Base-by-base conservation (phyloP, 805 yeast species). In the Ogataea methanolica region DNA sequence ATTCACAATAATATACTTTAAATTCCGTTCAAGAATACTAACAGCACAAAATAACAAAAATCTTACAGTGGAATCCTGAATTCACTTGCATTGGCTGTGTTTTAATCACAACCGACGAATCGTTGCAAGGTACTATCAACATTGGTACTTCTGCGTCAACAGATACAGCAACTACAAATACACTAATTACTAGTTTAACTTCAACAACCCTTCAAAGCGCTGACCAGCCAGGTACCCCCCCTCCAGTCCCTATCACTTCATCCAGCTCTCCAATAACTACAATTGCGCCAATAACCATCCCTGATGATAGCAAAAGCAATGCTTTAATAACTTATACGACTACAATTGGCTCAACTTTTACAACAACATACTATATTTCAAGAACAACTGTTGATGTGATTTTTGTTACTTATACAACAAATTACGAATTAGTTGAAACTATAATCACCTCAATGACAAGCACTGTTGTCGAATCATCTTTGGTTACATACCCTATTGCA, bases 11-110 rank as follows among this genome's bases (percentile, higher is more conserved):
- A 33, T 33, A 15, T 6, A 3, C 5, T 36, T 36, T 36, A 9
- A 11, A 4, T 36, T 15, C 12, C 8, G 22, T 19, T 16, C 19
- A 16, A 6, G 17, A 26, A 16, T 39, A 39, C 41, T 39, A 39
- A 39, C 41, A 36, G 17, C 6, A 23, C 34, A 21, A 14, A 15
- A 17, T 41, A 5, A 22, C 19, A 9, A 29, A 33, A 6, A 19
- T 8, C 19, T 15, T 17, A 19, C 29, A 61, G 65, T 56, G 44
- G 26, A 60, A 62, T 38, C 39, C 63, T 5, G 68, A 57, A 12
- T 62, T 63, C 41, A 39, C 54, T 5, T 61, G 66, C 44, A 60
- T 48, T 44, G 61, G 63, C 2, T 60, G 66, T 43, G 44, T 53
- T 7, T 22, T 60, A 22, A 62, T 62, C 43, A 61, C 67, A 6